Conservation (phyloP, 768 basidiomycete genomes). For the Suillus sp. region DNA sequence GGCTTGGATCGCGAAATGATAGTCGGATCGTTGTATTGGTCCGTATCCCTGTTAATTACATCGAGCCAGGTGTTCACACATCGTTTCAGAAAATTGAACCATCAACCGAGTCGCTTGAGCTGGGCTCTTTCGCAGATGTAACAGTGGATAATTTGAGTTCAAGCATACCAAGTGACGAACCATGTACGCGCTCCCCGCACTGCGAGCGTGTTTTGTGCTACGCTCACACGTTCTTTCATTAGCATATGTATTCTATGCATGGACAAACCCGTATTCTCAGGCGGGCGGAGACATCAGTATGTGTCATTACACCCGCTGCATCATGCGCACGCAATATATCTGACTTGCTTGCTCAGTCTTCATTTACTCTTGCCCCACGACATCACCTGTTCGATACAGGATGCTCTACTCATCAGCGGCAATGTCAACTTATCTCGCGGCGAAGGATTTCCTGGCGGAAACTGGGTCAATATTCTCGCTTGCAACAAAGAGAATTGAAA, state of each 20-base stretch:
- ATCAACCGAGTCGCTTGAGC: slow-evolving; percentile 57
- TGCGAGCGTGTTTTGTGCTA: not conserved
- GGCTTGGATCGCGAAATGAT: slow-evolving; percentile 51
- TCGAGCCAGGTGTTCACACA: not conserved
- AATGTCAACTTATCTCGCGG: slow-evolving; percentile 54
- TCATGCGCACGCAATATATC: not conserved
- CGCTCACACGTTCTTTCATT: slow-evolving; percentile 1
- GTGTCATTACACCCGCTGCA: slow-evolving; percentile 21
- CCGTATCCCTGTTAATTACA: slow-evolving; percentile 30
- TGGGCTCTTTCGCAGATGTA: slow-evolving; percentile 44
- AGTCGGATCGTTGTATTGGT: slow-evolving; percentile 68
- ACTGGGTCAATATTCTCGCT: slow-evolving; percentile 43
- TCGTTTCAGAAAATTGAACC: slow-evolving; percentile 63
- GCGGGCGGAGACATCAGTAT: slow-evolving; percentile 61
- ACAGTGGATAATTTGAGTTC: slow-evolving; percentile 47
- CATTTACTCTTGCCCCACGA: slow-evolving; percentile 88
- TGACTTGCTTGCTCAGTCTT: slow-evolving; percentile 55
- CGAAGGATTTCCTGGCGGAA: slow-evolving; percentile 51
- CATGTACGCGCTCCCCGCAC: slow-evolving; percentile 41
- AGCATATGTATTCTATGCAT: slow-evolving; percentile 69
- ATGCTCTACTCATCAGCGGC: slow-evolving; percentile 88
- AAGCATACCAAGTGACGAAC: slow-evolving; percentile 56
- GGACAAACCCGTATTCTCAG: slow-evolving; percentile 49
- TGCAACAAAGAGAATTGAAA: slow-evolving; percentile 73
- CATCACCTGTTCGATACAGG: slow-evolving; percentile 78